Evolutionary conservation across 768 basidiomycete genomes (phyloP), one percentile per base, ranked within the genome.

Genomic region (Tubosaeta brunneosetosa): DNA sequence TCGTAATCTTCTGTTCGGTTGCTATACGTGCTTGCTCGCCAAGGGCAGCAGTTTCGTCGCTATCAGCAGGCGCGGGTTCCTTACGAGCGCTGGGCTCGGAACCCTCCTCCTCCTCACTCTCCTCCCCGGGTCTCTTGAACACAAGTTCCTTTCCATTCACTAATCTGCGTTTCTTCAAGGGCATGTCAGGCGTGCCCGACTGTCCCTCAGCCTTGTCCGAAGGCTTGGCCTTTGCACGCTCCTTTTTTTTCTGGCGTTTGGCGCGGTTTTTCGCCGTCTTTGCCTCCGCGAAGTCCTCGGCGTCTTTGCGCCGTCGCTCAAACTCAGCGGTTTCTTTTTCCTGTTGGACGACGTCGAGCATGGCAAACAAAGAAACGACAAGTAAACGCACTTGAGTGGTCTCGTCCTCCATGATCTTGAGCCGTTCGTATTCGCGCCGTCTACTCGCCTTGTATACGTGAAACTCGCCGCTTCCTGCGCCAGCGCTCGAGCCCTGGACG

Each of bases 401-500:
- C 54, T 83, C 74, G 54, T 97, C 94, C 56, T 94, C 91, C 75
- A 99, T 81, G 13, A 95, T 61, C 73, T 91, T 94, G 52, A 98
- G 66, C 52, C 97, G 76, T 71, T 99, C 97, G 62, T 97, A 98
- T 73, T 99, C 97, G 62, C 95, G 78, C 65, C 95, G 79, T 56
- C 97, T 75, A 58, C 86, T 85, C 16, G 95, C 94, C 66, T 98
- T 98, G 75, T 98, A 99, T 0, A 99, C 97, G 66, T 99, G 97
- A 65, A 98, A 97, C 70, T 95, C 94, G 40, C 95, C 95, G 51
- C 90, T 92, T 47, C 97, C 97, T 16, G 97, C 97, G 42, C 95
- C 97, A 7, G 97, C 94, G 69, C 91, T 92, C 14, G 91, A 94
- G 0, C 97, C 97, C 70, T 97, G 94, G 7, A 99, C 95, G 61